A percentile compares a stretch with the other conserved stretches of the same genome.
Conservation (phyloP, 1,284 basidiomycete species). For the Malassezia dermatis region DNA sequence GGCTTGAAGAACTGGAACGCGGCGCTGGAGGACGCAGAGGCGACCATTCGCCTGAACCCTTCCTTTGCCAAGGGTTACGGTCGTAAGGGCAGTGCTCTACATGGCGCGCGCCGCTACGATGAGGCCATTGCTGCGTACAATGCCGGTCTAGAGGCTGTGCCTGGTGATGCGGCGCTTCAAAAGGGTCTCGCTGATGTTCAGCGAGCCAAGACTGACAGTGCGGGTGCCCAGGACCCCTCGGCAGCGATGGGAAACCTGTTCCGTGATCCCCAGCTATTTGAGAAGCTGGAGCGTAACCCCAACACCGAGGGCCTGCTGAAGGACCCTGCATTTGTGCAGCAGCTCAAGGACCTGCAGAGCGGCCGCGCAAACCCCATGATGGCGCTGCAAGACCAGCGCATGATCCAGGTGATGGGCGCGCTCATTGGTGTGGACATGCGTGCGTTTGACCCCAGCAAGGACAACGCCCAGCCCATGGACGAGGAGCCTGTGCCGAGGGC, state of each 20-base stretch:
- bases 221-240: conserved; percentile 49
- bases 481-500: conserved; percentile 27
- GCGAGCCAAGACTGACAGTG: conserved; percentile 20
- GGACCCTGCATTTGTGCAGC: conserved; percentile 58
- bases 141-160: conserved; percentile 66
- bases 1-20: conserved; percentile 68
- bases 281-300: conserved; percentile 74
- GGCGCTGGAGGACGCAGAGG: conserved; percentile 79
- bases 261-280: conserved; percentile 68
- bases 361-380: conserved; percentile 39
- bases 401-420: conserved; percentile 80
- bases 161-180: conserved; percentile 64
- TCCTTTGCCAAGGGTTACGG: conserved; percentile 84
- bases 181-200: conserved; percentile 62
- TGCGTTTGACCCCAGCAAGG: conserved; percentile 60
- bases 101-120: conserved; percentile 66
- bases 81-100: conserved; percentile 86
- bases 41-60: conserved; percentile 63
- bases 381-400: conserved; percentile 68
- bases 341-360: conserved; percentile 48
- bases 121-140: conserved; percentile 76
- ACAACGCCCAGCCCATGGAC: conserved; percentile 30
- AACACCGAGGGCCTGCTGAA: conserved; percentile 71
- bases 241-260: conserved; percentile 69
- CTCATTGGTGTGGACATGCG: conserved; percentile 89